Evolutionary conservation across 768 basidiomycete genomes (phyloP).

Genomic region (Coprinopsis cinerea): DNA sequence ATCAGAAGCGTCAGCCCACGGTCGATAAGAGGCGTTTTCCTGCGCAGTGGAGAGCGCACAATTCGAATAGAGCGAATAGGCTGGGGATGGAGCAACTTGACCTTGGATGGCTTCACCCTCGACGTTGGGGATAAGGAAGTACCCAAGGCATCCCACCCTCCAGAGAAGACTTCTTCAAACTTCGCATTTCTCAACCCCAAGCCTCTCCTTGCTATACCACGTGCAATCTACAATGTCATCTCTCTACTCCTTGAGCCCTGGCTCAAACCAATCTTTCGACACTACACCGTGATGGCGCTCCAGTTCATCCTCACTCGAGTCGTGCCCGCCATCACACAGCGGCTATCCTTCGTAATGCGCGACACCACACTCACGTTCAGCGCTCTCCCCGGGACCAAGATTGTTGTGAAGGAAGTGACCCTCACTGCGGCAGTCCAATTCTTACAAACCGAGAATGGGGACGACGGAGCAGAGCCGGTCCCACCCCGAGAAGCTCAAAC

Average conservation of each 20-base stretch:
- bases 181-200: conserved; percentile 42
- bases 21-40: conserved; percentile 72
- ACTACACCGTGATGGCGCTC: conserved; percentile 43
- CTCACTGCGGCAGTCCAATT: conserved; percentile 53
- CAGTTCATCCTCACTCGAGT: conserved; percentile 57
- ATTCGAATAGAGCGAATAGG: conserved; percentile 68
- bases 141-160: conserved; percentile 14
- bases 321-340: conserved; percentile 64
- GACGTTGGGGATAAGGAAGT: conserved; percentile 36
- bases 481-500: conserved; percentile 19
- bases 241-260: conserved; percentile 61
- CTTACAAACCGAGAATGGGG: conserved; percentile 38
- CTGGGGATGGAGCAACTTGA: conserved; percentile 53
- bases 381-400: conserved; percentile 43
- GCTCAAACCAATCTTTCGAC: conserved; percentile 56
- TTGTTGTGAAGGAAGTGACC: conserved; percentile 45
- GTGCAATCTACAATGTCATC: conserved; percentile 35
- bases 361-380: conserved; percentile 45
- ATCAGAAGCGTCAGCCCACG: conserved; percentile 70
- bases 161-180: conserved; percentile 36
- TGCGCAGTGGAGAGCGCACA: conserved; percentile 47
- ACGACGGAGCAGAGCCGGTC: conserved; percentile 17
- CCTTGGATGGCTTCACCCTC: conserved; percentile 55
- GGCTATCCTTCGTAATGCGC: conserved; percentile 62
- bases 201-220: conserved; percentile 33